Base-by-base conservation (phyloP, 129 eudicot genomes). In the Kitagawia praeruptora region DNA sequence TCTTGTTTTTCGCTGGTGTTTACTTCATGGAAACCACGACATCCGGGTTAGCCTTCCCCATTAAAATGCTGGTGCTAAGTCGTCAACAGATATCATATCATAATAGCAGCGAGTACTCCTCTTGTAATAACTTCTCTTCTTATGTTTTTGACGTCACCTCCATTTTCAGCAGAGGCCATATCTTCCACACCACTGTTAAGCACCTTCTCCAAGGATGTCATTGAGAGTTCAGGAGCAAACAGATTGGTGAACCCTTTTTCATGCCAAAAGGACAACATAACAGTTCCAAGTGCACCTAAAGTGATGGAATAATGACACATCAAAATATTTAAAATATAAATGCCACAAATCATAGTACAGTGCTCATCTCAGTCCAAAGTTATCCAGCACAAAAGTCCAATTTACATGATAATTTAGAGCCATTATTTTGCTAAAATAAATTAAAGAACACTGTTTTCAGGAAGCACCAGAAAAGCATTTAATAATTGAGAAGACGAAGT, bases 1-100 rank as follows among this genome's bases (percentile, higher is more conserved):
- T 90, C 88, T 85, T 92, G 83, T 86, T 92, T 84, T 78, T 89
- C 8, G 87, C 80, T 79, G 82, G 90, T 1, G 93, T 84, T 89
- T 95, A 92, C 86, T 89, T 95, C 97, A 95, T 83, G 27, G 84
- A 87, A 37, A 95, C 85, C 74, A 86, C 86, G 28, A 90, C 94
- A 81, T 78, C 92, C 5, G 99, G 99, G 80, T 95, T 96, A 19
- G 99, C 96, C 83, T 95, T 95, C 44, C 99, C 99, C 89, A 88
- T 82, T 47, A 95, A 84, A 92, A 97, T 66, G 94, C 87, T 18
- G 96, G 88, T 41, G 96, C 88, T 83, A 95, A 84, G 74, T 92
- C 97, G 61, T 92, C 96, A 44, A 91, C 99, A 81, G 97, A 95
- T 77, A 92, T 85, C 40, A 95, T 31, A 31, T 31, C 90, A 15